phyloP scores from a whole-genome alignment of 257 asterid genomes.

The Salvia rosmarinus region DNA sequence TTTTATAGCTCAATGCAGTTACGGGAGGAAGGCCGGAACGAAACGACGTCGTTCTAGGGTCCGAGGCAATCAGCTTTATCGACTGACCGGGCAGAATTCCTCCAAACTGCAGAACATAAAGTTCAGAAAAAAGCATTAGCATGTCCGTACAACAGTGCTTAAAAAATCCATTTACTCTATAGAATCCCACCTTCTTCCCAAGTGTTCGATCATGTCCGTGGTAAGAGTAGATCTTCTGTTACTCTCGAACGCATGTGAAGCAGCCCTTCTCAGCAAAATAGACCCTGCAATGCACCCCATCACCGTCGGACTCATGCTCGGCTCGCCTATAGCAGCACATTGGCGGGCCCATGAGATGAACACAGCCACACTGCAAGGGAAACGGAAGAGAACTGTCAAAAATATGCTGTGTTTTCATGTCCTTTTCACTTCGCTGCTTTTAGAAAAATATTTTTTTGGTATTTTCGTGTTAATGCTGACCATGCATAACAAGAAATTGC shows the following conservation, averaged over 20 bases:
- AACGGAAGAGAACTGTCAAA: background rate
- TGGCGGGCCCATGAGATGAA: conserved; percentile 86
- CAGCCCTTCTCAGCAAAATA: conserved; percentile 73
- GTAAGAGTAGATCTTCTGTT: conserved; percentile 89
- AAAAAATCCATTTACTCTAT: background rate
- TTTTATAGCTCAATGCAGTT: background rate
- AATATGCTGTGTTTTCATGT: background rate
- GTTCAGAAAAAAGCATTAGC: background rate
- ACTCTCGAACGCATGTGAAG: conserved; percentile 70
- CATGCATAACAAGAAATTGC: background rate
- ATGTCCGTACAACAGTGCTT: background rate
- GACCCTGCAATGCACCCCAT: conserved; percentile 87
- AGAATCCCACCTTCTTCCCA: conserved; percentile 68
- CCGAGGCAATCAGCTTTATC: background rate
- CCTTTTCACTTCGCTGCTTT: background rate
- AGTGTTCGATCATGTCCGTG: conserved; percentile 74
- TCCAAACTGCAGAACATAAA: conserved; percentile 63
- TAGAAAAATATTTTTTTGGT: background rate
- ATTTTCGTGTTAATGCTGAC: background rate
- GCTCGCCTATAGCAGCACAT: conserved; percentile 40
- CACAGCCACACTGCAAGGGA: conserved; percentile 69
- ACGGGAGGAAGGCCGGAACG: background rate
- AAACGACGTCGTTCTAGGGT: background rate
- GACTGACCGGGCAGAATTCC: conserved; percentile 63
- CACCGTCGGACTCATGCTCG: conserved; percentile 52